Evolutionary conservation across 179 eudicot species (phyloP).

Genomic region (Camellia oleifera): DNA sequence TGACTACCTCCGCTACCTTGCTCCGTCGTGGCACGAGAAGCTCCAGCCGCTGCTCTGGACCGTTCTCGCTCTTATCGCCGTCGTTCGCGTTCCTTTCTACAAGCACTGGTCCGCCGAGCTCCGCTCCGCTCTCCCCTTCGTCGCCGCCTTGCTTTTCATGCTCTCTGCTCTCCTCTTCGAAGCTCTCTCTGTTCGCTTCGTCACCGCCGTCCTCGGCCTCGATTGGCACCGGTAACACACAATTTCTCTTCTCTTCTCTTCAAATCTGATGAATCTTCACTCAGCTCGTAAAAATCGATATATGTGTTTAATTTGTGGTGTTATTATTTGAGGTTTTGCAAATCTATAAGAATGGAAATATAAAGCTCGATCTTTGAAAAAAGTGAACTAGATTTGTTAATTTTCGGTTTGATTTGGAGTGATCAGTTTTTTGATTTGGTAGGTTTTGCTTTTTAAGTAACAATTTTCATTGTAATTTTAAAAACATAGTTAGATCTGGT

Average conservation of each 20-base stretch:
- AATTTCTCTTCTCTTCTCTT: too few relatives aligned
- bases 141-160: conserved; percentile 63
- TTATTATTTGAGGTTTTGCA: neutral
- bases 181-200: conserved; percentile 79
- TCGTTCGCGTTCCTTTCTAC: conserved; percentile 67
- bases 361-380: too few relatives aligned
- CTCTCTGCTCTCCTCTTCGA: conserved; percentile 66
- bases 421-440: conserved; percentile 11
- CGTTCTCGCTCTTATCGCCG: conserved; percentile 48
- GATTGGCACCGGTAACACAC: conserved; percentile 77
- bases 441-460: neutral
- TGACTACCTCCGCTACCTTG: conserved; percentile 74
- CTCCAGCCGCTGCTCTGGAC: conserved; percentile 79
- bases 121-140: conserved; percentile 65
- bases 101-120: conserved; percentile 86
- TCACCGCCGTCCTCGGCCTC: conserved; percentile 86
- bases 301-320: conserved; percentile 2
- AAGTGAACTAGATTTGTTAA: neutral
- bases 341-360: neutral
- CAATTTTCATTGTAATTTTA: neutral
- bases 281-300: neutral
- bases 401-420: neutral
- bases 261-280: neutral
- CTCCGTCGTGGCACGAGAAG: conserved; percentile 69
- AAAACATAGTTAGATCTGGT: neutral